Evolutionary conservation across 805 yeast species (phyloP).

Genomic region (Millerozyma miso): DNA sequence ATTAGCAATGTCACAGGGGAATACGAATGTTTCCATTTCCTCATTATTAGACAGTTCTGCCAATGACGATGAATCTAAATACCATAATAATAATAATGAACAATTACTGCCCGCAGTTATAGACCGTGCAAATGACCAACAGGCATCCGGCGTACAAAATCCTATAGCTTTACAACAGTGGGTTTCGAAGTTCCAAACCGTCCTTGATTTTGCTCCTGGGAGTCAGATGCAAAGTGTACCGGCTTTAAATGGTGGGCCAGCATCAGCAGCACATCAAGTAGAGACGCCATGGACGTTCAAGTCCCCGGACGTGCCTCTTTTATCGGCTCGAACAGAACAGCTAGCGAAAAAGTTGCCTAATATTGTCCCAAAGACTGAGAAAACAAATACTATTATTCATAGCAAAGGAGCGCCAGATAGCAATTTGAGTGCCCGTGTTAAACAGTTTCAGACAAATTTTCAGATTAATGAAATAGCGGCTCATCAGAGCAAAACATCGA

Average conservation of each 20-base stretch:
- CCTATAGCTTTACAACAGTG: conserved; percentile 12
- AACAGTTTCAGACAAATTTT: conserved; percentile 29
- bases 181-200: conserved; percentile 31
- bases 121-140: neutral
- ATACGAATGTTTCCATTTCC: conserved; percentile 31
- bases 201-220: conserved; percentile 14
- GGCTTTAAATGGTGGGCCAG: neutral
- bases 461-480: conserved; percentile 10
- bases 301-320: conserved; percentile 12
- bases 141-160: neutral
- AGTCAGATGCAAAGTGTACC: neutral
- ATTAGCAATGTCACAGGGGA: conserved; percentile 12
- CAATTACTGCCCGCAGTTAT: neutral
- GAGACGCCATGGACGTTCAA: neutral
- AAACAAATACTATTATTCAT: neutral
- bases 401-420: neutral
- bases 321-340: conserved; percentile 15
- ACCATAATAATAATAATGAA: neutral
- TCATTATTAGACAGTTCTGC: conserved; percentile 23
- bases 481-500: conserved; percentile 30
- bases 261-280: neutral
- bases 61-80: neutral
- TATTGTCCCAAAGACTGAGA: conserved; percentile 2
- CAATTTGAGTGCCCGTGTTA: conserved; percentile 19
- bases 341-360: neutral